Evolutionary conservation across 306 rosid species (phyloP).

Genomic region (Fragaria vesca): DNA sequence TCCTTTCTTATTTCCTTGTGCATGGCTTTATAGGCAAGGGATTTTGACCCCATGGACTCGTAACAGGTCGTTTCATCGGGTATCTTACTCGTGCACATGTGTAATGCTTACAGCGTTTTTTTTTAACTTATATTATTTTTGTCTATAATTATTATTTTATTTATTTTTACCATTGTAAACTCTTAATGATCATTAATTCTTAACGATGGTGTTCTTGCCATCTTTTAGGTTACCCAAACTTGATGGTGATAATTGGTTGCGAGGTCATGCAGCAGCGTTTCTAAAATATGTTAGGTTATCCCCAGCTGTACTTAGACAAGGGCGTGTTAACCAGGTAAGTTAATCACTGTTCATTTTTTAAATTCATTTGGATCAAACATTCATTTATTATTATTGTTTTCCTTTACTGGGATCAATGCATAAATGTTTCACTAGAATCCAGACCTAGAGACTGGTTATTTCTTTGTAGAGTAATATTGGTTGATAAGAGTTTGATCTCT

Average conservation of each 20-base stretch:
- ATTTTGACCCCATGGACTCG: constrained; percentile 80
- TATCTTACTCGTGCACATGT: constrained; percentile 36
- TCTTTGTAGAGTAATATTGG: not conserved
- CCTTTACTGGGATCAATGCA: not conserved
- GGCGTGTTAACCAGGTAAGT: constrained; percentile 85
- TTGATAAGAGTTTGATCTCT: not conserved
- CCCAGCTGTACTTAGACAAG: constrained; percentile 74
- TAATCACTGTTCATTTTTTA: not conserved
- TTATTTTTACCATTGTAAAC: not conserved
- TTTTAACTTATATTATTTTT: not conserved
- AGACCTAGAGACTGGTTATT: not conserved
- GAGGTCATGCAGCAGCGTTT: constrained; percentile 96
- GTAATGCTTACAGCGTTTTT: constrained; percentile 10
- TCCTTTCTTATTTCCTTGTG: constrained; percentile 75
- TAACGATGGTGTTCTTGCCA: not conserved
- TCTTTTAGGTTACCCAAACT: constrained; percentile 60
- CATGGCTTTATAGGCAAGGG: constrained; percentile 90
- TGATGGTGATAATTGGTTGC: constrained; percentile 95
- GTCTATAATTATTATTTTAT: not conserved
- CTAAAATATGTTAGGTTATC: constrained; percentile 64
- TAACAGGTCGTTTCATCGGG: constrained; percentile 58
- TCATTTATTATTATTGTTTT: not conserved
- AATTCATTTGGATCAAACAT: not conserved
- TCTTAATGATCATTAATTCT: not conserved
- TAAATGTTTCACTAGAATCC: not conserved